Conservation (phyloP, 108 stramenopile species). For the Asterionellopsis glacialis region DNA sequence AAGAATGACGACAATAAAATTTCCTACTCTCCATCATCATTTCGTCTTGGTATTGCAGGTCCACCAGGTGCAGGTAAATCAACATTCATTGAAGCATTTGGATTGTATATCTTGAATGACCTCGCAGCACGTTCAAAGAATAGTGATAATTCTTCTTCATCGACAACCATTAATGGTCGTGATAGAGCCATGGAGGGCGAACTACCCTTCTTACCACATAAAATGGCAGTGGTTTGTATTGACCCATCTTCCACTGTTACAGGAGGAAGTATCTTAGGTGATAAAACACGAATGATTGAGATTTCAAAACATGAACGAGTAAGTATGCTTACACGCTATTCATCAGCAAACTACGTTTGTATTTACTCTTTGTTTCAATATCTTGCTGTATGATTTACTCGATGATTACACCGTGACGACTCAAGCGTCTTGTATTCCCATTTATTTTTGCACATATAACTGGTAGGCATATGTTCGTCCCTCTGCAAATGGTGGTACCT, state of each 20-base stretch:
- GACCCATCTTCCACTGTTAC: conserved; percentile 87
- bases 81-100: conserved; percentile 66
- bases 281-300: conserved; percentile 95
- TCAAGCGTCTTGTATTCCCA: no score
- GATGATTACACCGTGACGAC: no score
- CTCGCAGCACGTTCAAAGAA: not conserved
- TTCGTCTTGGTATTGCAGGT: conserved; percentile 81
- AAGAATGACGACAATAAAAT: not conserved
- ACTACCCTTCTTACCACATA: conserved; percentile 10
- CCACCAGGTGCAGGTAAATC: conserved; percentile 67
- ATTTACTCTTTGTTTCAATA: not conserved
- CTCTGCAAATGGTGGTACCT: conserved; percentile 79
- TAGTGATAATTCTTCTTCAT: not conserved
- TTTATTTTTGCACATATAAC: no score
- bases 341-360: no score
- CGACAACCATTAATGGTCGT: not conserved
- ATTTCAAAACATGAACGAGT: conserved; percentile 57
- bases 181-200: not conserved
- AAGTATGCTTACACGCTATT: not conserved
- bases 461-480: conserved; percentile 92
- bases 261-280: conserved; percentile 97
- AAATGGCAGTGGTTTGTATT: conserved; percentile 86
- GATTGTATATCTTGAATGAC: conserved; percentile 43
- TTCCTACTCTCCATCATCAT: conserved; percentile 15
- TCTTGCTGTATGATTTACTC: not conserved